Evolutionary conservation across 306 rosid genomes (phyloP).

Genomic region (Fragaria vesca): DNA sequence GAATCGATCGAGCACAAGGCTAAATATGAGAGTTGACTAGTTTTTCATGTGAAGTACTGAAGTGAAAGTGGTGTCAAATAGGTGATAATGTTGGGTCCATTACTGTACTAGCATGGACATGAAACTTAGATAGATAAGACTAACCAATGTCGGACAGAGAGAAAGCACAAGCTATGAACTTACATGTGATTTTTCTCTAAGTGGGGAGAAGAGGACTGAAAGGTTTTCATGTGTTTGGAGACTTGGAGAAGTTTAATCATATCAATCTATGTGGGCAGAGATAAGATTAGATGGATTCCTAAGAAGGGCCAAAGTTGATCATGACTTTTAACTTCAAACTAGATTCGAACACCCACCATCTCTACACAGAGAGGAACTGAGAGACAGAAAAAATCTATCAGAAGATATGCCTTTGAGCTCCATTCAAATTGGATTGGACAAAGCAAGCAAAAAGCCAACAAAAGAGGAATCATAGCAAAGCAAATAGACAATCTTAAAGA

Average conservation of each 20-base stretch:
- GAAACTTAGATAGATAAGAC: background rate
- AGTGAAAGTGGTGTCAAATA: background rate
- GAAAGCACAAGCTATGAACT: background rate
- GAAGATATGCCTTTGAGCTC: constrained; percentile 22
- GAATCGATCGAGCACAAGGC: background rate
- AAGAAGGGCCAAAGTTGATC: constrained; percentile 24
- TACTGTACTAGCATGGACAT: background rate
- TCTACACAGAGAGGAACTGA: constrained; percentile 12
- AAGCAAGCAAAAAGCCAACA: constrained; percentile 23
- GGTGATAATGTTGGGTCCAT: background rate
- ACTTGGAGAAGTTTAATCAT: constrained; percentile 19
- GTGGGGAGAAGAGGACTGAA: constrained; percentile 9
- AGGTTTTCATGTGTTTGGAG: background rate
- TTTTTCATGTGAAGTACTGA: background rate
- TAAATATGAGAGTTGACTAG: background rate
- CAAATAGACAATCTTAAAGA: background rate
- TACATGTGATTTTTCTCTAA: background rate
- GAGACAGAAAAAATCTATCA: constrained; percentile 32
- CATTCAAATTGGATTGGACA: constrained; percentile 25
- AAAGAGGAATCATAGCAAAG: background rate
- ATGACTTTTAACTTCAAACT: constrained; percentile 17
- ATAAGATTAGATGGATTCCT: constrained; percentile 2
- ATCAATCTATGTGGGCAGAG: constrained; percentile 5
- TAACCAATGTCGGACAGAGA: background rate
- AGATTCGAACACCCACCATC: constrained; percentile 21